Conservation (phyloP, 352 stramenopile genomes). For the Globisporangium irregulare region DNA sequence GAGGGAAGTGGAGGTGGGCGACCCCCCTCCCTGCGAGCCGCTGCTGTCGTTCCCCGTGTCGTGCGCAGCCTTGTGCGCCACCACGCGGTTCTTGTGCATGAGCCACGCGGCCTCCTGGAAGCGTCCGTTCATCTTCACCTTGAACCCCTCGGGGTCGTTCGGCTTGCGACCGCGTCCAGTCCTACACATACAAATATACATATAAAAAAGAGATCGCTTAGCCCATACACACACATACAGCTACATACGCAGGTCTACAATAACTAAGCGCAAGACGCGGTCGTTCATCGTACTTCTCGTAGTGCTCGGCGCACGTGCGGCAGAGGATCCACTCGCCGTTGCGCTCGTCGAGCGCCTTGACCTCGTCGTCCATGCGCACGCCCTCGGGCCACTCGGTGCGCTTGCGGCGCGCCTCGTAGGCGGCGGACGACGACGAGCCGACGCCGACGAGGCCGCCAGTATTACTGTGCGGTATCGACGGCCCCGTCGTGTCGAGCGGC, state of each 20-base stretch:
- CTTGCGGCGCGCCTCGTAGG: slow-evolving; percentile 46
- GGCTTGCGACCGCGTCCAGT: slow-evolving; percentile 50
- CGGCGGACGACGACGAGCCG: not conserved
- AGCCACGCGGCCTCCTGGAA: slow-evolving; percentile 64
- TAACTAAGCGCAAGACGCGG: not conserved
- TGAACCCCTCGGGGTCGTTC: slow-evolving; percentile 65
- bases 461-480: not conserved
- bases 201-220: slow-evolving; percentile 1
- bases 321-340: slow-evolving; percentile 71
- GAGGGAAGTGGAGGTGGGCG: not conserved
- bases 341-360: slow-evolving; percentile 51
- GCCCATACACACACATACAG: not conserved
- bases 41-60: slow-evolving; percentile 17
- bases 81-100: slow-evolving; percentile 65
- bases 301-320: slow-evolving; percentile 53
- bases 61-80: slow-evolving; percentile 31
- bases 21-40: slow-evolving; percentile 13
- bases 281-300: slow-evolving; percentile 30
- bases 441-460: slow-evolving; percentile 1
- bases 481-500: slow-evolving; percentile 7
- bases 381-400: slow-evolving; percentile 51
- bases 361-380: slow-evolving; percentile 46
- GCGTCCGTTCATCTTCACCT: slow-evolving; percentile 69
- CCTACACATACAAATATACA: slow-evolving; percentile 24
- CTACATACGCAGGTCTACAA: not conserved